Percentiles rank a stretch among this genome's conserved stretches.
Evolutionary conservation across 2,329 filamentous ascomycete genomes (phyloP).

Genomic region (Penicillium sumatraense): DNA sequence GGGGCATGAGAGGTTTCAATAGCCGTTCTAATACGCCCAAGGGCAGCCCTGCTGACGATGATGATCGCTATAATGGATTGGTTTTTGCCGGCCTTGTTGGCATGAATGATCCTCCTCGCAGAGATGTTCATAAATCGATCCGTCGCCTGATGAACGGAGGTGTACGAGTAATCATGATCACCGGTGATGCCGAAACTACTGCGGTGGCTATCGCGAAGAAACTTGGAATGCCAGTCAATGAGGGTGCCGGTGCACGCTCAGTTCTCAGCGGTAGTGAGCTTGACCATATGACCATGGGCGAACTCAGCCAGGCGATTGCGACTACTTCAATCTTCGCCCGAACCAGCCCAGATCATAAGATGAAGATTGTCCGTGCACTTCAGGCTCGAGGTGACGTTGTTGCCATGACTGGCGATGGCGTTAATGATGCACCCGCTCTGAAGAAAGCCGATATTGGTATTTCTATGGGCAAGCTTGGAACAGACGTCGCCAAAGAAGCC

Average conservation of each 20-base stretch:
- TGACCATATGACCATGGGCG: constrained; percentile 86
- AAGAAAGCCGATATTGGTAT: constrained; percentile 99
- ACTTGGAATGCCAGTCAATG: constrained; percentile 85
- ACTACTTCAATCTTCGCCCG: constrained; percentile 94
- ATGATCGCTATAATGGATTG: constrained; percentile 80
- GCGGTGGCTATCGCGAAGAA: constrained; percentile 92
- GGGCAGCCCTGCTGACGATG: constrained; percentile 52
- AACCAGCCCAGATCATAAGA: constrained; percentile 95
- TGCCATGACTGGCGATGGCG: constrained; percentile 97
- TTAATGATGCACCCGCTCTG: constrained; percentile 94
- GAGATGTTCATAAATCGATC: constrained; percentile 88
- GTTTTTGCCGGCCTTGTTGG: constrained; percentile 91
- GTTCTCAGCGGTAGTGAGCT: constrained; percentile 89
- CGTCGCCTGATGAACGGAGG: constrained; percentile 88
- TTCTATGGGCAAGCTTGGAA: constrained; percentile 92
- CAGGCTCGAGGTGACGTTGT: constrained; percentile 95
- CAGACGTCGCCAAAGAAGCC: constrained; percentile 95
- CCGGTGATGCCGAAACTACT: constrained; percentile 92
- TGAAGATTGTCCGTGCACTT: constrained; percentile 92
- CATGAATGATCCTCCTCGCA: constrained; percentile 95
- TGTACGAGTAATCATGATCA: constrained; percentile 99
- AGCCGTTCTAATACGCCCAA: constrained; percentile 58
- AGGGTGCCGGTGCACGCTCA: constrained; percentile 58
- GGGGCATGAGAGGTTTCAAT: constrained; percentile 50
- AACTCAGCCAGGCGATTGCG: constrained; percentile 81